phyloP scores from a whole-genome alignment of 73 alveolate genomes.

The Uronychia binucleata region DNA sequence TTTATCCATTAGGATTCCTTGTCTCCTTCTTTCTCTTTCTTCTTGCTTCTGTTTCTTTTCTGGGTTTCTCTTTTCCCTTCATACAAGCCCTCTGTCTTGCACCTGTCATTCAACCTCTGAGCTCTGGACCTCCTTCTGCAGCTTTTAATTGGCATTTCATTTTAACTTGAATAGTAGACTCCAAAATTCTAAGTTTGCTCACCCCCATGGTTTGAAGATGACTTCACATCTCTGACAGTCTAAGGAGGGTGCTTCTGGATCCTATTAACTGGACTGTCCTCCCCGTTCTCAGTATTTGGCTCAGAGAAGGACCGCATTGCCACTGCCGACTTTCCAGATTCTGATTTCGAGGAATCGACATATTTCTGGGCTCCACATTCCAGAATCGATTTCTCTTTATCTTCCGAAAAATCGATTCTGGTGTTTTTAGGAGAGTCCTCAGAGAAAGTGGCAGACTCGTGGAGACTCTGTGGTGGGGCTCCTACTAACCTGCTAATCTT shows the following conservation, averaged over 20 bases:
- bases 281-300: no score
- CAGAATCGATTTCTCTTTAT: not conserved
- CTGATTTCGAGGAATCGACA: no score
- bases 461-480: not conserved
- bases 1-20: no score
- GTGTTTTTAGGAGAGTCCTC: not conserved
- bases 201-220: no score
- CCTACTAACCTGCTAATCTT: not conserved
- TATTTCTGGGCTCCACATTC: no score
- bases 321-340: no score
- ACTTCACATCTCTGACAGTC: no score
- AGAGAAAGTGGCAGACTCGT: not conserved
- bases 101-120: not conserved
- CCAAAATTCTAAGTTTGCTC: not conserved
- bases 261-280: no score
- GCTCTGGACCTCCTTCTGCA: not conserved
- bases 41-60: not conserved
- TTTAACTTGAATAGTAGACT: not conserved
- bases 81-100: not conserved
- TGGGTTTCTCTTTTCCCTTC: not conserved
- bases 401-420: not conserved
- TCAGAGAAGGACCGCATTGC: no score
- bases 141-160: not conserved
- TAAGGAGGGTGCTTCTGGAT: no score
- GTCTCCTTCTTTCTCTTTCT: not conserved